Conservation (phyloP, 805 yeast species). For the Nakazawaea ishiwadae region DNA sequence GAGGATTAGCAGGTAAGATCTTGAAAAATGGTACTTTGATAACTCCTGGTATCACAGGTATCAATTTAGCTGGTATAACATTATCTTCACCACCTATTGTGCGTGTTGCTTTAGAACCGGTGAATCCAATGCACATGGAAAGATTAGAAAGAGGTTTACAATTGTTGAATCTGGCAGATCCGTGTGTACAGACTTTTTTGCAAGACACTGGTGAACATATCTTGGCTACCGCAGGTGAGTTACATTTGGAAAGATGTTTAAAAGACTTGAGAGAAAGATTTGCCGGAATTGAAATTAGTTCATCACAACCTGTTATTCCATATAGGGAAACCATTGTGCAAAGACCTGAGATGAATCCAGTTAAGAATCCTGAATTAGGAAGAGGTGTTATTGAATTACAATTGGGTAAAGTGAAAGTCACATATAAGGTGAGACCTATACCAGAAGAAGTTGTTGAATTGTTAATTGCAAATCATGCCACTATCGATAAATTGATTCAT, state of each 20-base stretch:
- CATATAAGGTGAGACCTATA: constrained; percentile 46
- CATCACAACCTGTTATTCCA: constrained; percentile 92
- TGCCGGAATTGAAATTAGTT: constrained; percentile 83
- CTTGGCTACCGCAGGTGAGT: constrained; percentile 92
- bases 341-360: constrained; percentile 46
- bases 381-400: constrained; percentile 47
- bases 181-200: constrained; percentile 83
- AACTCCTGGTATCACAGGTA: constrained; percentile 52
- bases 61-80: constrained; percentile 74
- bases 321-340: constrained; percentile 77
- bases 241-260: constrained; percentile 91
- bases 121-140: constrained; percentile 74
- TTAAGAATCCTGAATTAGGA: constrained; percentile 38
- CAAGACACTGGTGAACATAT: constrained; percentile 93
- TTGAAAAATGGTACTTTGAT: constrained; percentile 84
- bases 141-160: constrained; percentile 74
- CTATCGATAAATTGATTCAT: constrained; percentile 33
- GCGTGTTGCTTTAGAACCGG: constrained; percentile 94
- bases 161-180: constrained; percentile 82
- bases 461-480: constrained; percentile 40
- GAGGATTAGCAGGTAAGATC: constrained; percentile 79
- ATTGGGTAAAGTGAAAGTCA: constrained; percentile 44
- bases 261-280: constrained; percentile 87
- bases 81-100: constrained; percentile 85
- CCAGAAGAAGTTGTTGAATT: constrained; percentile 45